phyloP scores from a whole-genome alignment of 1,284 basidiomycete species.

The Spongispora temasekensis region DNA sequence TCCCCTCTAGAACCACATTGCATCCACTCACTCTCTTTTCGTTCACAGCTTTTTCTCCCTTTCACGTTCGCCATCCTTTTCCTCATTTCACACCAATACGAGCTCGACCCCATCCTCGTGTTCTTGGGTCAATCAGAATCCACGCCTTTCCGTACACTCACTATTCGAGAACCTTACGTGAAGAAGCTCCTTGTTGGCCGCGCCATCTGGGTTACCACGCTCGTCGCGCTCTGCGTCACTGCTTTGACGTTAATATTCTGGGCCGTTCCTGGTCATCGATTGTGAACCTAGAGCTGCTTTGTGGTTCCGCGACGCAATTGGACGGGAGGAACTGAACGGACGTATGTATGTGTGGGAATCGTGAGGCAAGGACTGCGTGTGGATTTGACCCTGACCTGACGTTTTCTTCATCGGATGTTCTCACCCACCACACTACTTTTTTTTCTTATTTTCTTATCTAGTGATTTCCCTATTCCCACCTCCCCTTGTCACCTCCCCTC shows the following conservation, averaged over 20 bases:
- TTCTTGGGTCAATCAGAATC: constrained; percentile 86
- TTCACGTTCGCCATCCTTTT: constrained; percentile 90
- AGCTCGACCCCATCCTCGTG: constrained; percentile 90
- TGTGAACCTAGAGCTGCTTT: constrained; percentile 42
- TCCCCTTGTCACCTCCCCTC: too few species aligned
- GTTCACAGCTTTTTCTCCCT: constrained; percentile 87
- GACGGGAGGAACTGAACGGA: constrained; percentile 9
- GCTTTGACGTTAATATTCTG: constrained; percentile 87
- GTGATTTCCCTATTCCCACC: constrained; percentile 24
- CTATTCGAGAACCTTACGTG: constrained; percentile 91
- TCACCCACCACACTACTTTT: constrained; percentile 18
- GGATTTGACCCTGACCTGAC: constrained; percentile 20
- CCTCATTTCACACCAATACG: constrained; percentile 93
- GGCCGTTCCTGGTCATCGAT: constrained; percentile 87
- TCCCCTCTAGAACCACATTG: constrained; percentile 24
- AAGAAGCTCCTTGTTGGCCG: constrained; percentile 85
- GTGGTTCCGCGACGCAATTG: constrained; percentile 5
- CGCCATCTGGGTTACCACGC: constrained; percentile 79
- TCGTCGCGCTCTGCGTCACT: constrained; percentile 70
- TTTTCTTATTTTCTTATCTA: constrained; percentile 36
- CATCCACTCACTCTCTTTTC: constrained; percentile 9
- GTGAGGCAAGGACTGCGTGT: constrained; percentile 16
- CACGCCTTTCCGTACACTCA: constrained; percentile 89
- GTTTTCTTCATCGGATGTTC: constrained; percentile 21
- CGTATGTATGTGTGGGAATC: constrained; percentile 5